Conservation (phyloP, 2,329 filamentous ascomycete species). For the Microsporum ferrugineum region DNA sequence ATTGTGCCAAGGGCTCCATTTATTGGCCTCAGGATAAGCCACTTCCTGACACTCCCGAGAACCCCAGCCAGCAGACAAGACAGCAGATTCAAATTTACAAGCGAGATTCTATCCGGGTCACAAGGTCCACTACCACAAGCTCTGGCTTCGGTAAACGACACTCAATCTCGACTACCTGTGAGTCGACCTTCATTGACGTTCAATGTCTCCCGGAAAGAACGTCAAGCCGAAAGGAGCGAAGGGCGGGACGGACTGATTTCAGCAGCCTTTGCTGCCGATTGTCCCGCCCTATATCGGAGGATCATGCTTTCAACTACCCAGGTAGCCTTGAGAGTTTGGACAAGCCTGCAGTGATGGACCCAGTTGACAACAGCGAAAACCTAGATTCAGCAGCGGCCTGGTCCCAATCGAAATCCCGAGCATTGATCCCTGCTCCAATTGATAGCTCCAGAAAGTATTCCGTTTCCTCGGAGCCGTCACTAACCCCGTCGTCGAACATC, state of each 20-base stretch:
- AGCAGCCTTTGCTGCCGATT: conserved; percentile 8
- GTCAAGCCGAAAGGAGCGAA: conserved; percentile 16
- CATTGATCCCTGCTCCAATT: not conserved
- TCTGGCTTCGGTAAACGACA: not conserved
- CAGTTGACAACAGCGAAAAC: not conserved
- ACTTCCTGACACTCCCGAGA: not conserved
- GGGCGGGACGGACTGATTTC: conserved; percentile 5
- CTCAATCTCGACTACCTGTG: conserved; percentile 5
- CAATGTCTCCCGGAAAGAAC: conserved; percentile 13
- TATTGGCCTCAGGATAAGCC: conserved; percentile 3
- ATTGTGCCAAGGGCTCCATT: not conserved
- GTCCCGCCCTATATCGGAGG: conserved; percentile 6
- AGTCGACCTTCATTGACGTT: conserved; percentile 12
- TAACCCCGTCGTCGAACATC: not conserved
- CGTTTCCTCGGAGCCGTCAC: not conserved
- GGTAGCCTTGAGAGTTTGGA: not conserved
- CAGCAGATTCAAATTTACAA: not conserved
- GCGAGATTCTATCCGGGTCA: conserved; percentile 1
- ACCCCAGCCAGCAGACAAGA: not conserved
- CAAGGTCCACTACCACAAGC: not conserved
- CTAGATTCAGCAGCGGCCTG: not conserved
- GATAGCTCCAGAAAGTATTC: conserved; percentile 5
- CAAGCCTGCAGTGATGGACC: not conserved
- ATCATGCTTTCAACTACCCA: not conserved
- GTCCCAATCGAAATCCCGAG: not conserved